Percentiles rank a stretch among this genome's conserved stretches.
phyloP scores from a whole-genome alignment of 768 basidiomycete genomes.

The Tylopilus felleus region DNA sequence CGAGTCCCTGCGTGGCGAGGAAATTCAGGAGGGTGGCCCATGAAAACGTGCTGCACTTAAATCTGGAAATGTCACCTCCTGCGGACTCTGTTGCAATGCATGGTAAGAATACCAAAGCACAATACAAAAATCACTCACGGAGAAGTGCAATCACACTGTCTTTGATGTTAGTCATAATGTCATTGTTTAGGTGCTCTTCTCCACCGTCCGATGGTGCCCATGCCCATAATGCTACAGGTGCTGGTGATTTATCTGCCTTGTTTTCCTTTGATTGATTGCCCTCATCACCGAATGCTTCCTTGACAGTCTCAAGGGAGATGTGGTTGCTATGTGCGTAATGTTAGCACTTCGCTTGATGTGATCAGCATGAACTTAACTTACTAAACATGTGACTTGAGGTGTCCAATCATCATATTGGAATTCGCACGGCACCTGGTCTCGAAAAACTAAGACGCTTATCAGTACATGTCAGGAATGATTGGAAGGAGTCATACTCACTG shows the following conservation, averaged over 20 bases:
- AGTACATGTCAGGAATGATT: background rate
- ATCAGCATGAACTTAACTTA: background rate
- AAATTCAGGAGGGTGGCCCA: background rate
- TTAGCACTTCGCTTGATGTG: background rate
- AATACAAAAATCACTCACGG: background rate
- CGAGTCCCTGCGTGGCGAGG: background rate
- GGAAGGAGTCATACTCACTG: background rate
- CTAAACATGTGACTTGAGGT: conserved; percentile 10
- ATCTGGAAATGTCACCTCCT: background rate
- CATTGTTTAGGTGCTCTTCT: background rate
- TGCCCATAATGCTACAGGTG: background rate
- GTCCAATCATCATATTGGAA: background rate
- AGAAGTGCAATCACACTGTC: background rate
- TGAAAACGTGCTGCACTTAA: background rate
- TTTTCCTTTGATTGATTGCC: background rate
- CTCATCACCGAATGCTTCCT: background rate
- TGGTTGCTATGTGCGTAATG: background rate
- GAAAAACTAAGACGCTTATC: background rate
- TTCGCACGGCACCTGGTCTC: background rate
- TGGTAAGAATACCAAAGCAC: background rate
- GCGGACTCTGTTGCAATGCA: background rate
- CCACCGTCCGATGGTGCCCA: background rate
- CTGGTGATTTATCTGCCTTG: background rate
- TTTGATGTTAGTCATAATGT: background rate
- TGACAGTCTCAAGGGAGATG: conserved; percentile 1